A percentile compares a stretch with the other conserved stretches of the same genome.
These are phyloP conservation scores for Epithele typhae DNA, from an alignment of 768 basidiomycete genomes.

Conservation along the genomic window DNA sequence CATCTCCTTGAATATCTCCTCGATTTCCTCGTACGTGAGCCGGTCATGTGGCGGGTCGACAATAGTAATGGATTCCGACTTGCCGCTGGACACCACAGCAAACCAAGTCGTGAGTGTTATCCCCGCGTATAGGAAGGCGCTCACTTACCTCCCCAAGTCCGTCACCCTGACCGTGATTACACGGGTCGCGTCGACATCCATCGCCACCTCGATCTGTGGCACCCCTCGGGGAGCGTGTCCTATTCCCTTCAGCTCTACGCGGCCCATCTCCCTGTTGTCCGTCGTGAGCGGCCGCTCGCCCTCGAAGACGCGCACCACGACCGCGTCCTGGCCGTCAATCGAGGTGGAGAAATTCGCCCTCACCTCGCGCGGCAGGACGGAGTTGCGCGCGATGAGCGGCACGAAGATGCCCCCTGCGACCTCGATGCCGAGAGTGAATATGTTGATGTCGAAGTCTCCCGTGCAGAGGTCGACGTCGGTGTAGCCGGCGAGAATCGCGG, in stretches of 20 bases:
- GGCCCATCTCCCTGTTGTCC: conserved; percentile 46
- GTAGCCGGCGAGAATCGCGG: conserved; percentile 92
- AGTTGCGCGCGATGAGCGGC: conserved; percentile 54
- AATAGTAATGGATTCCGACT: conserved; percentile 87
- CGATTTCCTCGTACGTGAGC: conserved; percentile 60
- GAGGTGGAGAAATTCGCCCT: conserved; percentile 35
- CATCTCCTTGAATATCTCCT: conserved; percentile 71
- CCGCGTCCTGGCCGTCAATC: conserved; percentile 45
- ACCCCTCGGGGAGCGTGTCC: conserved; percentile 40
- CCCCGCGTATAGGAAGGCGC: background rate
- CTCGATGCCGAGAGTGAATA: conserved; percentile 57
- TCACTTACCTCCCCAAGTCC: conserved; percentile 82
- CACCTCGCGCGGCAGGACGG: conserved; percentile 55
- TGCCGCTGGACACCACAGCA: conserved; percentile 46
- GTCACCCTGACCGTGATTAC: conserved; percentile 83
- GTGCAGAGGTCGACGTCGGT: conserved; percentile 82
- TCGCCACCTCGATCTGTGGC: conserved; percentile 30
- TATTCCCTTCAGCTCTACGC: conserved; percentile 43
- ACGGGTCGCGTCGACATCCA: conserved; percentile 43
- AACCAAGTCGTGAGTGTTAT: background rate
- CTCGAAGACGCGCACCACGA: conserved; percentile 27
- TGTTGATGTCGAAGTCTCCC: conserved; percentile 85
- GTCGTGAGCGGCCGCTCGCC: conserved; percentile 43
- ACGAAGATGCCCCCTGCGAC: conserved; percentile 55
- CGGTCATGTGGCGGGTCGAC: conserved; percentile 96